Evolutionary conservation across 2,329 filamentous ascomycete genomes (phyloP).

Genomic region (Teratosphaeria gauchensis): DNA sequence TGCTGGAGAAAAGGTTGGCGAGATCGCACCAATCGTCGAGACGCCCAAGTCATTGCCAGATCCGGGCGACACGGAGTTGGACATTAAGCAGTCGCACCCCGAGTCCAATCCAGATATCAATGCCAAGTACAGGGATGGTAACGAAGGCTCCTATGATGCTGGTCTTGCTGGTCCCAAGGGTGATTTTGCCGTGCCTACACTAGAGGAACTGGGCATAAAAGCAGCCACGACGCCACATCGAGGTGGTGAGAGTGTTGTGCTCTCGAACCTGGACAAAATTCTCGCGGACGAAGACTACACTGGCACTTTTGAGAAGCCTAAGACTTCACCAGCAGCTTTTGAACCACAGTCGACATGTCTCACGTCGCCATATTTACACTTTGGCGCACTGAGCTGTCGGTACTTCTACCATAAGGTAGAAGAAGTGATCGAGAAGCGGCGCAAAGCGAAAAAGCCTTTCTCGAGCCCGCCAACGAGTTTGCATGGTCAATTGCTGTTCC

Average conservation of each 20-base stretch:
- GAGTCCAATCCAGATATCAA: conserved; percentile 51
- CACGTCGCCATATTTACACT: conserved; percentile 64
- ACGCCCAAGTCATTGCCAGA: conserved; percentile 52
- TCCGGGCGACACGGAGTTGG: conserved; percentile 52
- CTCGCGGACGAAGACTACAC: conserved; percentile 59
- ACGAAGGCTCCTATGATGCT: conserved; percentile 48
- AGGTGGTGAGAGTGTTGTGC: conserved; percentile 59
- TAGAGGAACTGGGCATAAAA: conserved; percentile 60
- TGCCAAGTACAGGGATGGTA: conserved; percentile 40
- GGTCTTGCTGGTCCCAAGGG: conserved; percentile 55
- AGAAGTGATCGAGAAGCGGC: conserved; percentile 50
- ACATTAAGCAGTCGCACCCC: conserved; percentile 48
- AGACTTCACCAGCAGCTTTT: conserved; percentile 64
- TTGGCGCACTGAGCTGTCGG: conserved; percentile 60
- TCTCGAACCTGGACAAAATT: conserved; percentile 49
- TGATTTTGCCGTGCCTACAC: conserved; percentile 61
- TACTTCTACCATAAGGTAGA: conserved; percentile 65
- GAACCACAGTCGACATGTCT: conserved; percentile 64
- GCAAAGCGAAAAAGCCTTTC: conserved; percentile 42
- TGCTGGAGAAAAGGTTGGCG: conserved; percentile 53
- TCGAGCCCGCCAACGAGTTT: conserved; percentile 56
- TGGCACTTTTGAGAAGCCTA: conserved; percentile 66
- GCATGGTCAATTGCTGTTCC: conserved; percentile 63
- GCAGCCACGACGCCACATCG: conserved; percentile 56
- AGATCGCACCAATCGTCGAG: conserved; percentile 51